These are phyloP conservation scores for Cryptosporidium ryanae DNA, from an alignment of 169 alveolate genomes.

Conservation along the genomic window DNA sequence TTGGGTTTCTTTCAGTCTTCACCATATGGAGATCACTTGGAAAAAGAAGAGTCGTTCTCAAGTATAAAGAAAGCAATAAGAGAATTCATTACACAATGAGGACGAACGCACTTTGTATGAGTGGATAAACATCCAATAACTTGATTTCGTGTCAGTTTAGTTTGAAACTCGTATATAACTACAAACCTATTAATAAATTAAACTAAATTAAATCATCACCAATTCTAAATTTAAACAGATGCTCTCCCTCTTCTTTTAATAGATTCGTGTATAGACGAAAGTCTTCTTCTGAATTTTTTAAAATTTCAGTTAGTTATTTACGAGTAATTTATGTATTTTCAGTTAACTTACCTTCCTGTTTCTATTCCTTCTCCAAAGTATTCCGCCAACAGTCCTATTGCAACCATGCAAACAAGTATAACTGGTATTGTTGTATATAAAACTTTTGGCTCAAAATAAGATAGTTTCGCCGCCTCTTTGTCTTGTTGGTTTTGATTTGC, in stretches of 20 bases:
- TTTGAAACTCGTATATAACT: too few relatives aligned
- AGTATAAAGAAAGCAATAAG: conserved; percentile 15
- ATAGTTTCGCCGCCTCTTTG: conserved; percentile 19
- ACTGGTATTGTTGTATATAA: conserved; percentile 61
- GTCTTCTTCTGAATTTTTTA: conserved; percentile 41
- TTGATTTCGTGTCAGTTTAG: too few relatives aligned
- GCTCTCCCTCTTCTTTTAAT: conserved; percentile 74
- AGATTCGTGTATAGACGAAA: conserved; percentile 47
- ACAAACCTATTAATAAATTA: too few relatives aligned
- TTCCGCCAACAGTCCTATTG: conserved; percentile 65
- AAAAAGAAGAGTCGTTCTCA: not conserved
- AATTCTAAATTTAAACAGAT: conserved; percentile 20
- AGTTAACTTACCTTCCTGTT: conserved; percentile 63
- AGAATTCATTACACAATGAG: conserved; percentile 35
- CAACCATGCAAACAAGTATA: conserved; percentile 41
- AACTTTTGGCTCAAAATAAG: conserved; percentile 69
- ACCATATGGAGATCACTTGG: conserved; percentile 58
- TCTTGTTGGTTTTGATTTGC: not conserved
- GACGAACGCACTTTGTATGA: not conserved
- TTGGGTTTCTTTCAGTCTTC: conserved; percentile 62
- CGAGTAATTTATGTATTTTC: not conserved
- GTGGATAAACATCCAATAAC: too few relatives aligned
- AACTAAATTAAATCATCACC: not conserved
- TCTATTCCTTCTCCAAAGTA: conserved; percentile 63
- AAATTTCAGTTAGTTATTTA: not conserved